phyloP scores from a whole-genome alignment of 2,329 filamentous ascomycete species.

The Monilinia polystroma region DNA sequence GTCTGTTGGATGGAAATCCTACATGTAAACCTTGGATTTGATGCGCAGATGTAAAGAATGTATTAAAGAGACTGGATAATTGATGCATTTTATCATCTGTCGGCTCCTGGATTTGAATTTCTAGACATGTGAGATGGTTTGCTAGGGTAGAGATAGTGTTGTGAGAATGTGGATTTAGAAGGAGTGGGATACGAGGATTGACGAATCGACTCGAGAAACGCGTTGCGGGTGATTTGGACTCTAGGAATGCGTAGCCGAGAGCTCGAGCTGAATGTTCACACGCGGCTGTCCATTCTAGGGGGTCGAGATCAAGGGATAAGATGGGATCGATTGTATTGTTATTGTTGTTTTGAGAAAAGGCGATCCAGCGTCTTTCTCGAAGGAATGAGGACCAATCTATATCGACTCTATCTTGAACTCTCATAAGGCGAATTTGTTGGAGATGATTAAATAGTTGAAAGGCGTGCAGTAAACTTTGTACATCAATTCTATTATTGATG shows the following conservation, averaged over 20 bases:
- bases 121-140: slow-evolving; percentile 58
- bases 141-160: slow-evolving; percentile 52
- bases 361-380: slow-evolving; percentile 38
- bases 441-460: slow-evolving; percentile 54
- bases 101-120: slow-evolving; percentile 57
- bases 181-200: slow-evolving; percentile 57
- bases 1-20: slow-evolving; percentile 54
- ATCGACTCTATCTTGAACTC: slow-evolving; percentile 60
- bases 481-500: slow-evolving; percentile 30
- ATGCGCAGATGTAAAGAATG: slow-evolving; percentile 57
- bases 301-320: slow-evolving; percentile 46
- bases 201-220: slow-evolving; percentile 54
- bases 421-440: slow-evolving; percentile 63
- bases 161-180: slow-evolving; percentile 49
- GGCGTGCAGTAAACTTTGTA: slow-evolving; percentile 30
- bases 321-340: slow-evolving; percentile 40
- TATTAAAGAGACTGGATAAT: slow-evolving; percentile 56
- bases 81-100: slow-evolving; percentile 54
- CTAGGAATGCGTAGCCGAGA: slow-evolving; percentile 55
- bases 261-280: slow-evolving; percentile 61
- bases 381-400: slow-evolving; percentile 53
- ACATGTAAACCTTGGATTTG: slow-evolving; percentile 64
- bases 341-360: slow-evolving; percentile 28
- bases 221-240: slow-evolving; percentile 52
- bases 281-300: slow-evolving; percentile 60